Evolutionary conservation across 805 yeast genomes (phyloP), one percentile per base, ranked within the genome.

Genomic region (Danielozyma ontarioensis): DNA sequence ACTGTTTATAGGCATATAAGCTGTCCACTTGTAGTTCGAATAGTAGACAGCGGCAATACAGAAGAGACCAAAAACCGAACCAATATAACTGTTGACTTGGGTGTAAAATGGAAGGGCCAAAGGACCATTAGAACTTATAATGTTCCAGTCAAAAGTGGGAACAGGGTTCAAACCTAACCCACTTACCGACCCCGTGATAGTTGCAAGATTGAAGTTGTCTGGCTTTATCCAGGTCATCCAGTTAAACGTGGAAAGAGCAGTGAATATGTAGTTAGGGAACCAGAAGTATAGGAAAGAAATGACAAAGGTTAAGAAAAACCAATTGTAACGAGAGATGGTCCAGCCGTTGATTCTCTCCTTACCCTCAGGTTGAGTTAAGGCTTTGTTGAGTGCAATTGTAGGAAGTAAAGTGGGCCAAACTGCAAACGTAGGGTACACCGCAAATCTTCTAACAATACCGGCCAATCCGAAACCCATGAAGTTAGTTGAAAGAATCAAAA

Each of bases 1-100:
- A 4, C 49, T 32, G 40, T 51, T 51, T 29, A 51, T 38, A 3
- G 64, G 63, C 24, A 59, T 16, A 41, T 46, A 59, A 1, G 46
- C 56, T 2, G 57, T 41, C 60, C 62, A 56, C 22, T 46, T 40
- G 32, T 45, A 41, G 41, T 59, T 59, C 28, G 51, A 31, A 33
- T 46, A 59, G 43, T 52, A 56, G 14, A 57, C 40, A n/a, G 53
- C 63, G 27, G 44, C 24, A 30, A 58, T 55, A 22, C 40, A 37
- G 36, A 53, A 42, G 17, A 54, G 48, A 0, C 46, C 55, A 14
- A 53, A 21, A 8, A 45, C 1, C 19, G 36, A 29, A 10, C 62
- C 62, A 31, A 42, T 15, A 29, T 36, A 41, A 13, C 17, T 33
- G 30, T 40, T 19, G 22, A 19, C 22, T 19, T 30, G 13, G 33